phyloP scores from a whole-genome alignment of 306 rosid genomes.

The Acmispon strigosus region DNA sequence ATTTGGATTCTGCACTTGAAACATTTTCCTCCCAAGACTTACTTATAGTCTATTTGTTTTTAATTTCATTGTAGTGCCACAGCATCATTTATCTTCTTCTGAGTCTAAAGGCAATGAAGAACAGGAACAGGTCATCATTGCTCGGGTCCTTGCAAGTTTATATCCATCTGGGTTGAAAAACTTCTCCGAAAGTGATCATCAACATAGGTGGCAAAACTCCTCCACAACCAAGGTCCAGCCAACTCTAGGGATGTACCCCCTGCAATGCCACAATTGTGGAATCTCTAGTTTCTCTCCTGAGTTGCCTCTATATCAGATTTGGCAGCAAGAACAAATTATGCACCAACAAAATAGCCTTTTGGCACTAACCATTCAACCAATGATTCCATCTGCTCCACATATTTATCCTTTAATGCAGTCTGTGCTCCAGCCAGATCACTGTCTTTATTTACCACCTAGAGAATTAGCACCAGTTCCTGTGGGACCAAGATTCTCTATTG shows the following conservation, averaged over 20 bases:
- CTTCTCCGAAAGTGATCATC: constrained; percentile 24
- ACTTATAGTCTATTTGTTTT: constrained; percentile 1
- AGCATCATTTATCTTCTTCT: constrained; percentile 30
- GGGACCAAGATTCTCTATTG: constrained; percentile 39
- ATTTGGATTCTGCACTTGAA: constrained; percentile 6
- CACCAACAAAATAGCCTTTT: constrained; percentile 51
- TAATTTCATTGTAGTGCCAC: constrained; percentile 53
- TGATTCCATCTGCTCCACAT: constrained; percentile 41
- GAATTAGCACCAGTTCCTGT: constrained; percentile 44
- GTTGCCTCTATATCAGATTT: constrained; percentile 52
- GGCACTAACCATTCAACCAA: constrained; percentile 48
- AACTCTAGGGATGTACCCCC: constrained; percentile 28
- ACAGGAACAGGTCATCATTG: constrained; percentile 63
- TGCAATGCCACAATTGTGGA: constrained; percentile 42
- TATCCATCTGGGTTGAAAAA: constrained; percentile 28
- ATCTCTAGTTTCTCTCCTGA: constrained; percentile 49
- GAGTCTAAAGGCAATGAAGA: constrained; percentile 51
- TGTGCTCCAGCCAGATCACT: constrained; percentile 44
- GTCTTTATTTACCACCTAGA: constrained; percentile 48
- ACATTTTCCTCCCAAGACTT: constrained; percentile 6
- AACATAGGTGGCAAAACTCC: constrained; percentile 27
- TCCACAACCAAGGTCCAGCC: constrained; percentile 29
- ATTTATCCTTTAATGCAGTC: constrained; percentile 62
- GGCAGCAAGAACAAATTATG: constrained; percentile 67
- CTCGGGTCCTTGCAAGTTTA: constrained; percentile 52